These are phyloP conservation scores for Cetraspora pellucida DNA, from an alignment of 192 early-diverging fungal species.

Conservation along the genomic window DNA sequence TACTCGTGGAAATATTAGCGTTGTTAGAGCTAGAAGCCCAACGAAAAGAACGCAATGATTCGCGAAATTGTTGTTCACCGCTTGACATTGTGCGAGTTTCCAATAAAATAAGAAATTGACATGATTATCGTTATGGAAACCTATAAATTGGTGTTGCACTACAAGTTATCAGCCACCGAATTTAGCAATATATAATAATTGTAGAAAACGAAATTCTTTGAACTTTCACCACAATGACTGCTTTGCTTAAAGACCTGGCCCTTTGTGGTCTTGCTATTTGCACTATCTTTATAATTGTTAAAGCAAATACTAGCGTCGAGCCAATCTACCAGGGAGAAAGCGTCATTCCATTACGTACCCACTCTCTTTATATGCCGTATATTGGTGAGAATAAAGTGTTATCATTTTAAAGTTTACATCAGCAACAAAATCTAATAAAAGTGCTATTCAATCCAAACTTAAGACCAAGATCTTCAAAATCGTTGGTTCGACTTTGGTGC, in stretches of 20 bases:
- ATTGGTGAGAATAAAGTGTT: slow-evolving; percentile 49
- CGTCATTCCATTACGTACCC: slow-evolving; percentile 45
- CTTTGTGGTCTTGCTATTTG: background rate
- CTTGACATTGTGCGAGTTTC: background rate
- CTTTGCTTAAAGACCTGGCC: background rate
- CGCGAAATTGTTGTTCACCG: slow-evolving; percentile 32
- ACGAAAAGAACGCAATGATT: slow-evolving; percentile 27
- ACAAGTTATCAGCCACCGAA: too few species aligned
- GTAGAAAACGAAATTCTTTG: too few species aligned
- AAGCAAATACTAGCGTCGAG: background rate
- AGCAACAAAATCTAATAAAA: background rate
- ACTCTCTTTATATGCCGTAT: slow-evolving; percentile 58
- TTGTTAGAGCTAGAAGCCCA: slow-evolving; percentile 26
- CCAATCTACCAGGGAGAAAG: slow-evolving; percentile 15
- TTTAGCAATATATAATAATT: too few species aligned
- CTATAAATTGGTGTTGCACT: too few species aligned
- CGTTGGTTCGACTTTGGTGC: slow-evolving; percentile 97
- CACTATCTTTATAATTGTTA: background rate
- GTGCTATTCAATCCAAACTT: background rate
- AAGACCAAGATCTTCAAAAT: slow-evolving; percentile 76
- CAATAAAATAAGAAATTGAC: too few species aligned
- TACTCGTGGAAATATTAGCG: background rate
- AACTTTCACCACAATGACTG: background rate
- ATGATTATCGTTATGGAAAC: too few species aligned
- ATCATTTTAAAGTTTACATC: too few species aligned